Base-by-base conservation (phyloP, 164 flowering plant genomes). In the Pachysandra terminalis region DNA sequence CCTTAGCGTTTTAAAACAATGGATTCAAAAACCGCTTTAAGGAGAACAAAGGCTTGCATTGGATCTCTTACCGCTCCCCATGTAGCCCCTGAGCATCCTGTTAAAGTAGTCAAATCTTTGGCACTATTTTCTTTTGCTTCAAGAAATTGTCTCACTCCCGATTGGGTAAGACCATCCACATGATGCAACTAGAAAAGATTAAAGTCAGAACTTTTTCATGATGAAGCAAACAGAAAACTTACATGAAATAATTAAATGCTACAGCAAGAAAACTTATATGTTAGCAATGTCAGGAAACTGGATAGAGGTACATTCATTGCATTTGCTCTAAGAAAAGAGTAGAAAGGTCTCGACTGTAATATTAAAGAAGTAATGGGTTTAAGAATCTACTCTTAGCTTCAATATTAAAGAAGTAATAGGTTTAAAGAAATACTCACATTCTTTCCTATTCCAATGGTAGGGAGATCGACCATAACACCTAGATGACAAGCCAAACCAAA, bases 401-500 rank as follows among this genome's bases (percentile, higher is more conserved):
- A 15, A 27, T n/a, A n/a, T n/a, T 0, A 26, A 25, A 35, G 32
- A 19, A 52, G 0, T 21, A 48, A 60, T 61, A 12, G 71, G 66
- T 16, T 22, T 23, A 45, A 35, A 54, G 41, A 25, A 54, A 68
- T 26, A 79, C 87, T 83, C 79, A 91, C 96, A 78, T 88, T 91
- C 79, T 93, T 93, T 59, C 97, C 98, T 54, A 93, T 73, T 27
- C 98, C 98, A 71, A 93, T 80, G 4, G 94, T 79, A 22, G 98
- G 97, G 49, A 90, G 75, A 81, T 87, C 65, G 54, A 87, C 89
- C 71, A 85, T 32, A 73, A 93, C 93, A 51, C 98, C 98, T 35
- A 93, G 75, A 77, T 89, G 96, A 71, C 90, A 88, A 72, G 98
- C 98, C 79, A 91, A 80, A 21, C 98, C 97, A 82, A 88, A 89